Conservation (phyloP, 148 eudicot species). For the Spergularia marina region DNA sequence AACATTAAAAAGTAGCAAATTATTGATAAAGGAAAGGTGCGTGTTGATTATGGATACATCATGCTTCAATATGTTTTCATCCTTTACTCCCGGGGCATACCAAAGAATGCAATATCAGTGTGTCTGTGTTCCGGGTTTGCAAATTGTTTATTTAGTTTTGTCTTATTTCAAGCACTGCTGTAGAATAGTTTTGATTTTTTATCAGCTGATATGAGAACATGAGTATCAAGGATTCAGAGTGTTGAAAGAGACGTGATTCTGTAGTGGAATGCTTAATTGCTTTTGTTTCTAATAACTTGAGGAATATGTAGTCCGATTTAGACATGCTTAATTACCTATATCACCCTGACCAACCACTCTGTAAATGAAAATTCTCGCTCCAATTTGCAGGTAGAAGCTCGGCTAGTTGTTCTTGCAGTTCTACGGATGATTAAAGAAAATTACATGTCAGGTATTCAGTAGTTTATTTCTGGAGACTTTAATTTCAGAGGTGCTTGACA, state of each 20-base stretch:
- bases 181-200: neutral
- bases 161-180: neutral
- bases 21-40: neutral
- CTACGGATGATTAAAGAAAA: constrained; percentile 83
- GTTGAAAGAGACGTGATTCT: neutral
- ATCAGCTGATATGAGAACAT: neutral
- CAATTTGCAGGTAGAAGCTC: constrained; percentile 73
- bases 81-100: neutral
- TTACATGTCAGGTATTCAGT: constrained; percentile 51
- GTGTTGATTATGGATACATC: neutral
- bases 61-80: neutral
- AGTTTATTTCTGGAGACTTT: neutral
- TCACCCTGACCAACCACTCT: constrained; percentile 10
- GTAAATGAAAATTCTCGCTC: neutral
- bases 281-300: neutral
- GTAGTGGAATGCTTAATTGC: neutral
- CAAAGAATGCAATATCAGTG: neutral
- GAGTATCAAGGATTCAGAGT: neutral
- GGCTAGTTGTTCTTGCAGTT: constrained; percentile 86
- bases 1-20: neutral
- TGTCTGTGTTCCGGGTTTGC: neutral
- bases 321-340: neutral
- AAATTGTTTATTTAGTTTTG: neutral
- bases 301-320: neutral
- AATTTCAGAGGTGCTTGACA: neutral